Evolutionary conservation across 495 filamentous ascomycete species (phyloP).

Genomic region (Podospora comata): DNA sequence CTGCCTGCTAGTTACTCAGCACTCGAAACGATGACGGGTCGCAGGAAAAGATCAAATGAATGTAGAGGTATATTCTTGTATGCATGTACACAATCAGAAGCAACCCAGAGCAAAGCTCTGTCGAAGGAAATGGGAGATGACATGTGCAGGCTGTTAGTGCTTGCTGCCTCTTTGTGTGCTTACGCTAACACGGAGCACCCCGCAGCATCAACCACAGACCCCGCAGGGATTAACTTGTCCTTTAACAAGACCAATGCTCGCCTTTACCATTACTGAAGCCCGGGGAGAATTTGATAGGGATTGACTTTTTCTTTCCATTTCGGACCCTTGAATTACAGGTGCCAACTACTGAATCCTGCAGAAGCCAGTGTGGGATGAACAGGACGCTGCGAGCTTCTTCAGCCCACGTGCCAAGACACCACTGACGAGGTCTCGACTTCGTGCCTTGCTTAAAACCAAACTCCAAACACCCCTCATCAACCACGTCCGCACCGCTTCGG

Average conservation of each 20-base stretch:
- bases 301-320: no score
- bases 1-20: not conserved
- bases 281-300: no score
- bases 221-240: not conserved
- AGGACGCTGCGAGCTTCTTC: not conserved
- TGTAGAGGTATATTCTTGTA: not conserved
- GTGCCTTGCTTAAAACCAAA: not conserved
- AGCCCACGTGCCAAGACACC: not conserved
- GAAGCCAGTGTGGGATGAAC: not conserved
- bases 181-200: not conserved
- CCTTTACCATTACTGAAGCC: no score
- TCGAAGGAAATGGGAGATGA: not conserved
- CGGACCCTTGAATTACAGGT: no score
- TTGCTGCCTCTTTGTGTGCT: not conserved
- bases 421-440: not conserved
- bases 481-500: not conserved
- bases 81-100: not conserved
- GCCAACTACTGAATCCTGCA: no score
- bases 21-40: not conserved
- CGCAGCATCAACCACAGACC: not conserved
- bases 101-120: not conserved
- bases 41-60: not conserved
- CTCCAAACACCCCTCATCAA: not conserved
- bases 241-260: not conserved
- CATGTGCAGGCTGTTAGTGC: not conserved